Base-by-base conservation (phyloP, 2,329 filamentous ascomycete genomes). In the Ophiocordyceps australis region DNA sequence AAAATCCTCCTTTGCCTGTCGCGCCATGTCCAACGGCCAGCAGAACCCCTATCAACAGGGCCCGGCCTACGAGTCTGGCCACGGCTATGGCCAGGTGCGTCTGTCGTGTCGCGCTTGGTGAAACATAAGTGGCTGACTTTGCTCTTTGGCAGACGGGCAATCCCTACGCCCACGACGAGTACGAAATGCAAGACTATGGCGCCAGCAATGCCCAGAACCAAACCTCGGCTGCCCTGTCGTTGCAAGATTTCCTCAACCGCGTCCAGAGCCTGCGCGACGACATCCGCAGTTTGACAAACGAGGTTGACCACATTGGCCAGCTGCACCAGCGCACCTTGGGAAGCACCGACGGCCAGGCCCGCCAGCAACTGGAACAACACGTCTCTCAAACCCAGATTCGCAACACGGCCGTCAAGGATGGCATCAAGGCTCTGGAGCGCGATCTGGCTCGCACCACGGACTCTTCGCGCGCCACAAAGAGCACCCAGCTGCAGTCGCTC, bases 371-470 rank as follows among this genome's bases (percentile, higher is more conserved):
- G 14, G 73, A 85, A 48, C 58, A 64, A 38, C 59, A 76, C 27
- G 65, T 81, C 29, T 58, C 71, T 23, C 60, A 79, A 38, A 82
- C 77, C 5, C 74, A 80, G 46, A 55, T 72, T 35, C 65, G 74
- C 41, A 82, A 79, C 53, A 72, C 66, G n/a, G 59, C 65, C 35
- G 80, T 86, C 57, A 74, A 77, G 45, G 73, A 80, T 43, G 71
- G 79, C 52, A 78, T 86, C 57, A 79, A 78, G 49, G 66, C 65
- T 37, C 60, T 86, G 28, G 77, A 83, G 52, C 58, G 55, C 32
- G 79, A 86, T 47, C 65, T 73, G 23, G 57, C 62, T 45, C 68
- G 70, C 46, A 76, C 74, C 13, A 50, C 54, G 18, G 65, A 69
- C 45, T 54, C 57, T 28, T 60, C 59, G 35, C 74, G 72, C 47